phyloP scores from a whole-genome alignment of 2,329 filamentous ascomycete genomes.

The Graphilbum sp. region DNA sequence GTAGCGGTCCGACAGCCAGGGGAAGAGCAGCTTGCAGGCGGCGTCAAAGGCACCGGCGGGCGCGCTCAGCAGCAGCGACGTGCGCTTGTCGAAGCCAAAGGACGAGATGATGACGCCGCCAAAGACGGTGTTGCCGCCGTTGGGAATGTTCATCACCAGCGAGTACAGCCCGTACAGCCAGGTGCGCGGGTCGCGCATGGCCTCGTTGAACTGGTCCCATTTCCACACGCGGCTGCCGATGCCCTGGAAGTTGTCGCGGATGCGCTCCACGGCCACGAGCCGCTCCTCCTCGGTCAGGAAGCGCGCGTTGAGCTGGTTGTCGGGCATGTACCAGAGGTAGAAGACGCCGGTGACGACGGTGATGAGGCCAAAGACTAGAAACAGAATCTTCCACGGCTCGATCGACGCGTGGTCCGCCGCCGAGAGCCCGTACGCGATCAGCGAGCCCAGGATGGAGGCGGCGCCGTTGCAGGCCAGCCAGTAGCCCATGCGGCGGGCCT shows the following conservation, averaged over 20 bases:
- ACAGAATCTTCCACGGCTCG: slow-evolving; percentile 49
- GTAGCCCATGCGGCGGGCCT: slow-evolving; percentile 14
- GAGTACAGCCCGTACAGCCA: slow-evolving; percentile 1
- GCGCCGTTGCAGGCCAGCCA: not conserved
- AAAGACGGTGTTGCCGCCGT: slow-evolving; percentile 2
- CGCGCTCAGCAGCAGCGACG: not conserved
- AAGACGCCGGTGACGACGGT: slow-evolving; percentile 44
- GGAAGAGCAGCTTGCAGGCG: not conserved
- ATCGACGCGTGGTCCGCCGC: slow-evolving; percentile 28
- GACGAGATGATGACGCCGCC: slow-evolving; percentile 1
- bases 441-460: slow-evolving; percentile 3
- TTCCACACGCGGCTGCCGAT: slow-evolving; percentile 33
- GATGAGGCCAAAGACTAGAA: slow-evolving; percentile 42
- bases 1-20: not conserved
- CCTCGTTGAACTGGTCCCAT: slow-evolving; percentile 26
- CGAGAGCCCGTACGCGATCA: slow-evolving; percentile 24
- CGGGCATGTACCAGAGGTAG: slow-evolving; percentile 38
- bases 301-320: slow-evolving; percentile 36
- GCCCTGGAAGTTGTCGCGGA: slow-evolving; percentile 40
- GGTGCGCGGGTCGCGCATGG: slow-evolving; percentile 21
- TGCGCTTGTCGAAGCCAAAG: not conserved
- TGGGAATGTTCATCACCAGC: slow-evolving; percentile 2
- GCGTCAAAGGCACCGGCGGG: not conserved
- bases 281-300: slow-evolving; percentile 33
- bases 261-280: slow-evolving; percentile 34